Conservation (phyloP, 2,329 filamentous ascomycete genomes). For the Claviceps spartinae region DNA sequence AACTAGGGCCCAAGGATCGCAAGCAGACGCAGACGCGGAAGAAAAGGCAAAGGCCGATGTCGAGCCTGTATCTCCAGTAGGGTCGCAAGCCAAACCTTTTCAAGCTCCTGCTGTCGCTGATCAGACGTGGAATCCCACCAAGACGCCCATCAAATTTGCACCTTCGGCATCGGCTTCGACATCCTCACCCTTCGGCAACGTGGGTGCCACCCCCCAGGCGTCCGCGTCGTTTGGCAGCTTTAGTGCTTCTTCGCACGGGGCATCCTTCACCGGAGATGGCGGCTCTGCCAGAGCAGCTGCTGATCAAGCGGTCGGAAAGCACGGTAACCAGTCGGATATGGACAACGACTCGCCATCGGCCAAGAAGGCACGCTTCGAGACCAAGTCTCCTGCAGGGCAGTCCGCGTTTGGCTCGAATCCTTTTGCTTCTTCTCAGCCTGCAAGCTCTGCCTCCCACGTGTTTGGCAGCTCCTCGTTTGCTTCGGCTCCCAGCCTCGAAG, state of each 20-base stretch:
- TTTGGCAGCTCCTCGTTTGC: slow-evolving; percentile 10
- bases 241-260: slow-evolving; percentile 20
- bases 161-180: slow-evolving; percentile 18
- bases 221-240: slow-evolving; percentile 22
- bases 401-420: slow-evolving; percentile 16
- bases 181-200: slow-evolving; percentile 19
- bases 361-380: slow-evolving; percentile 20
- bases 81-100: not conserved
- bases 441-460: slow-evolving; percentile 13
- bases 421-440: slow-evolving; percentile 20
- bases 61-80: not conserved
- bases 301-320: slow-evolving; percentile 17
- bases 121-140: slow-evolving; percentile 31
- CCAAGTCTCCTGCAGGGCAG: slow-evolving; percentile 17
- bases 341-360: slow-evolving; percentile 26
- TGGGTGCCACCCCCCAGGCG: slow-evolving; percentile 20
- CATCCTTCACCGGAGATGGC: slow-evolving; percentile 14
- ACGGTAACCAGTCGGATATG: slow-evolving; percentile 29
- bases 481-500: slow-evolving; percentile 10
- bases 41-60: not conserved
- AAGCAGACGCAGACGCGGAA: slow-evolving; percentile 4
- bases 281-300: slow-evolving; percentile 10
- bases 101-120: slow-evolving; percentile 19
- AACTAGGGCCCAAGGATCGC: not conserved
- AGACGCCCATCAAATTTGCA: slow-evolving; percentile 42